Evolutionary conservation across 2,329 filamentous ascomycete species (phyloP), one percentile per base, ranked within the genome.

Genomic region (Pseudogymnoascus sp.): DNA sequence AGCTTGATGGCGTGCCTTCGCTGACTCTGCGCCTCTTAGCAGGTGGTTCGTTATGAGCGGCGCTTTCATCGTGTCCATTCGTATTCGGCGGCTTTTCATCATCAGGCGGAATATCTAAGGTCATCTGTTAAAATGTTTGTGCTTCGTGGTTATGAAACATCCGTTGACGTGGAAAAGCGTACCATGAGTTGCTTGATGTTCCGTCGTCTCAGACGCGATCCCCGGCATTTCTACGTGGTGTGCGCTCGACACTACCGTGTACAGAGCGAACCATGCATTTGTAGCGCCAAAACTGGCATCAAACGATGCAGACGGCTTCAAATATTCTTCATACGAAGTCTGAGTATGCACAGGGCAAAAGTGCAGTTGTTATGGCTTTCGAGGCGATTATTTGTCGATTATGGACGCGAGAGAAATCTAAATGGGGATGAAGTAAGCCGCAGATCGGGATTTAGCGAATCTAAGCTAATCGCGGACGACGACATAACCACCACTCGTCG

Each of bases 1-100:
- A 66, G 61, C 64, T 68, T 0, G 70, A 71, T 35, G 79, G 77
- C 25, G 77, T 81, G 65, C 73, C 71, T 8, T 81, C 78, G 65
- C 77, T 78, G 31, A 83, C 79, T 72, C 85, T 85, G 65, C 85
- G 86, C 72, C 87, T 84, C 74, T 92, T 92, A 13, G 79, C 74
- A 27, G 84, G 84, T 61, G 79, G 80, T 64, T 79, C 80, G 52
- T 78, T 75, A 59, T 75, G 74, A 65, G 74, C 70, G 63, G 36
- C 62, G 48, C 63, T 66, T 52, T 69, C 66, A 29, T 69, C 68
- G 60, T 72, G 66, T 39, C 67, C 67, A 65, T 72, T 72, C 63
- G 69, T 70, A 62, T 66, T 67, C 40, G 67, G 66, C 60, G 64
- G 67, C 64, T 66, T 67, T 62, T 67, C 63, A 62, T 65, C 60